These are phyloP conservation scores for Arthrobotrys musiformis DNA, from an alignment of 2,329 filamentous ascomycete genomes.

Conservation along the genomic window DNA sequence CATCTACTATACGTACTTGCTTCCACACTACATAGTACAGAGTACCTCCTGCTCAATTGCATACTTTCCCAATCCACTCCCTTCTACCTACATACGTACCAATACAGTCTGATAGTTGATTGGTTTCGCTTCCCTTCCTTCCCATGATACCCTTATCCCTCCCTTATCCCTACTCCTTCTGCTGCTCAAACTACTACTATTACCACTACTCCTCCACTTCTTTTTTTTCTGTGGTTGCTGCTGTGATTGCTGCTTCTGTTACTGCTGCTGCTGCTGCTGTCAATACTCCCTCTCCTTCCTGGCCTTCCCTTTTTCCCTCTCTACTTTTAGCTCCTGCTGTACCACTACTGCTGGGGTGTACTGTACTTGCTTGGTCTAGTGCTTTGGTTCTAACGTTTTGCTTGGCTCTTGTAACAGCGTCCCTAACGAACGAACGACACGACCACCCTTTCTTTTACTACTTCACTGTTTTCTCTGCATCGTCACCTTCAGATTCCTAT, in stretches of 20 bases:
- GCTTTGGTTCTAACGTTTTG: slow-evolving; percentile 56
- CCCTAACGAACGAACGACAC: slow-evolving; percentile 54
- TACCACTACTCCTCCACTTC: slow-evolving; percentile 9
- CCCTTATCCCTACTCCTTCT: slow-evolving; percentile 56
- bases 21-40: not conserved
- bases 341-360: slow-evolving; percentile 29
- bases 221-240: not conserved
- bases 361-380: slow-evolving; percentile 53
- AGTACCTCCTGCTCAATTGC: slow-evolving; percentile 27
- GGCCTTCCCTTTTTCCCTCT: slow-evolving; percentile 48
- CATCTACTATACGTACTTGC: too few species aligned
- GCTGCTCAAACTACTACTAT: too few species aligned
- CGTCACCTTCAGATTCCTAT: slow-evolving; percentile 60
- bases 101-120: slow-evolving; percentile 17
- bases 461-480: slow-evolving; percentile 34
- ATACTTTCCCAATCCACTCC: slow-evolving; percentile 10
- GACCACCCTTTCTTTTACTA: slow-evolving; percentile 53
- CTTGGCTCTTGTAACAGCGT: slow-evolving; percentile 56
- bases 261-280: not conserved
- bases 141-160: slow-evolving; percentile 36
- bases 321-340: slow-evolving; percentile 35
- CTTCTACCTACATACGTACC: not conserved
- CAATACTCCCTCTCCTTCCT: slow-evolving; percentile 9
- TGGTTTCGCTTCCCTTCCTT: slow-evolving; percentile 24
- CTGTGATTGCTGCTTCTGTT: not conserved